Evolutionary conservation across 257 asterid species (phyloP).

Genomic region (Nicotiana tomentosiformis): DNA sequence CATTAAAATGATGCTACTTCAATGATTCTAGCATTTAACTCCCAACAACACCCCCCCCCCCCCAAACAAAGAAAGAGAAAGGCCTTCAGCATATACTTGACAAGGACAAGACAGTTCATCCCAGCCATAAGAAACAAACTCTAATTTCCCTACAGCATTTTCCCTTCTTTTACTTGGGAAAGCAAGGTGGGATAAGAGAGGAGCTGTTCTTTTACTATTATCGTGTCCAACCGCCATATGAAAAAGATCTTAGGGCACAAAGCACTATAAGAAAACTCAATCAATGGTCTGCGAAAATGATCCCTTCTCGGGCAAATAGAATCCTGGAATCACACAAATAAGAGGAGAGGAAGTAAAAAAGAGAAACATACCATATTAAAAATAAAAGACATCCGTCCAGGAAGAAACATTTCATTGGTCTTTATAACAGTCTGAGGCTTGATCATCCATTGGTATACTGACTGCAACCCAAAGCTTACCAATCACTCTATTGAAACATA

Average conservation of each 20-base stretch:
- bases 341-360: neutral
- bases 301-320: neutral
- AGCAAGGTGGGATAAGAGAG: neutral
- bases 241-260: neutral
- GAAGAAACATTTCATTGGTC: conserved; percentile 98
- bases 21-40: neutral
- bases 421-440: conserved; percentile 80
- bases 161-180: neutral
- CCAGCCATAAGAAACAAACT: neutral
- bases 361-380: conserved; percentile 62
- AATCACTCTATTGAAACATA: conserved; percentile 15
- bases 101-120: neutral
- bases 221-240: no score
- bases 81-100: neutral
- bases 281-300: neutral
- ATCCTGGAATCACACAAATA: neutral
- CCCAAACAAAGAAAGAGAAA: neutral
- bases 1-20: neutral
- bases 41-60: neutral
- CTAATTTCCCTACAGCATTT: neutral
- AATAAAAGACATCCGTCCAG: conserved; percentile 95
- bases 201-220: neutral
- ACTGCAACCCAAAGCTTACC: conserved; percentile 39
- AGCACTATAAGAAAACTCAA: neutral
- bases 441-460: conserved; percentile 87